Conservation (phyloP, 116 monocot species). For the Phalaenopsis hybrid region DNA sequence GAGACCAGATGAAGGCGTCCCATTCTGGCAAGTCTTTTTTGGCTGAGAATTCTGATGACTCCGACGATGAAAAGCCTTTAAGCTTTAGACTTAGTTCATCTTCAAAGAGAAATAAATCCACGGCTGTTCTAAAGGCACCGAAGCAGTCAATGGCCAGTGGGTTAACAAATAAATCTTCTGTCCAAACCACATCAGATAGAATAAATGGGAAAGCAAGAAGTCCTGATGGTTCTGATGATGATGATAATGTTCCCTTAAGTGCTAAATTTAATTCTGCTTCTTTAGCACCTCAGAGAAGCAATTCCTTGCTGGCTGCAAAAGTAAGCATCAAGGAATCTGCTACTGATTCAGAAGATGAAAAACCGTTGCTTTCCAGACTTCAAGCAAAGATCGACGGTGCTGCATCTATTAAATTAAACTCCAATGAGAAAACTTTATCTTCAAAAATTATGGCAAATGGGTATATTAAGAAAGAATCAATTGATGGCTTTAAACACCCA, state of each 20-base stretch:
- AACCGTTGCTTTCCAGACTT: constrained; percentile 34
- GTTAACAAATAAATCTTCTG: neutral
- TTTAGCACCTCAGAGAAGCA: constrained; percentile 12
- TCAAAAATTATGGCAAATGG: constrained; percentile 37
- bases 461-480: constrained; percentile 21
- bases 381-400: neutral
- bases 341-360: constrained; percentile 39
- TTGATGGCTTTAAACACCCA: constrained; percentile 9
- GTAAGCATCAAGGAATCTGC: constrained; percentile 11
- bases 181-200: constrained; percentile 9
- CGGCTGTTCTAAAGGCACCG: neutral
- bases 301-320: constrained; percentile 5
- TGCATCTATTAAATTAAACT: constrained; percentile 11
- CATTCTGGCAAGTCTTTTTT: neutral
- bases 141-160: constrained; percentile 8
- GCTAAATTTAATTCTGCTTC: constrained; percentile 22
- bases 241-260: constrained; percentile 34
- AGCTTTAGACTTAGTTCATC: constrained; percentile 29
- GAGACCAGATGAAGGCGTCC: neutral
- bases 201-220: constrained; percentile 1
- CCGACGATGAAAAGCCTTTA: constrained; percentile 63
- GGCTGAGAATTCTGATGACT: neutral
- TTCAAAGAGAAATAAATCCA: constrained; percentile 7
- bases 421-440: constrained; percentile 36
- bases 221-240: constrained; percentile 37